phyloP scores from a whole-genome alignment of 768 basidiomycete genomes.

The Cantharellus anzutake region DNA sequence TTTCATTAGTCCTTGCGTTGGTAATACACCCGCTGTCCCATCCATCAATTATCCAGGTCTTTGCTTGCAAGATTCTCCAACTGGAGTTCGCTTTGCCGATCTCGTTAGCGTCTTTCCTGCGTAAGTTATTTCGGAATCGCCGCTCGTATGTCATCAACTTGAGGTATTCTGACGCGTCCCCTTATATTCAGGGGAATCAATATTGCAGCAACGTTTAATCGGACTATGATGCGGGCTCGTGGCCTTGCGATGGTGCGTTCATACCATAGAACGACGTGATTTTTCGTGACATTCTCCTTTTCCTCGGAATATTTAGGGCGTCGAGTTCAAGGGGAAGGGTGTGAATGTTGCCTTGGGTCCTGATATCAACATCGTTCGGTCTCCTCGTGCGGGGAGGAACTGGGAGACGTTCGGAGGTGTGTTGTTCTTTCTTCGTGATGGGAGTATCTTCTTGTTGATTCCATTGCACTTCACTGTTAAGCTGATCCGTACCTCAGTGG shows the following conservation, averaged over 20 bases:
- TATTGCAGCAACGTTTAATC: conserved; percentile 11
- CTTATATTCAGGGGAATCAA: conserved; percentile 5
- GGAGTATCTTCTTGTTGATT: neutral
- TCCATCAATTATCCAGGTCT: conserved; percentile 1
- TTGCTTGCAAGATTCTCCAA: neutral
- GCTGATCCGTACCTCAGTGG: conserved; percentile 72
- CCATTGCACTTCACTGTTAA: conserved; percentile 1
- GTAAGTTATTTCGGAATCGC: conserved; percentile 33
- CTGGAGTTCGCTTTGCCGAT: neutral
- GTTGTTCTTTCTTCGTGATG: neutral
- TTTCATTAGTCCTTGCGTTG: conserved; percentile 1
- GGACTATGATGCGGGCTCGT: conserved; percentile 27
- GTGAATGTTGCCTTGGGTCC: conserved; percentile 24
- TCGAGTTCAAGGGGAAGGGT: neutral
- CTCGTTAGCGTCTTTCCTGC: neutral
- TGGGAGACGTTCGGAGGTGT: conserved; percentile 27
- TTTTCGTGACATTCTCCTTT: conserved; percentile 23
- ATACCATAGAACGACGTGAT: conserved; percentile 31
- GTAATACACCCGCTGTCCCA: conserved; percentile 4
- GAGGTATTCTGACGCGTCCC: neutral
- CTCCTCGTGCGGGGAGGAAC: conserved; percentile 27
- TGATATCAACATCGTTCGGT: conserved; percentile 1
- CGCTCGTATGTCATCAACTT: conserved; percentile 20
- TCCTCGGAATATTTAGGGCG: conserved; percentile 11
- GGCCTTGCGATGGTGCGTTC: conserved; percentile 33